These are phyloP conservation scores for Sarocladium kiliense DNA, from an alignment of 2,329 filamentous ascomycete species.

Conservation along the genomic window DNA sequence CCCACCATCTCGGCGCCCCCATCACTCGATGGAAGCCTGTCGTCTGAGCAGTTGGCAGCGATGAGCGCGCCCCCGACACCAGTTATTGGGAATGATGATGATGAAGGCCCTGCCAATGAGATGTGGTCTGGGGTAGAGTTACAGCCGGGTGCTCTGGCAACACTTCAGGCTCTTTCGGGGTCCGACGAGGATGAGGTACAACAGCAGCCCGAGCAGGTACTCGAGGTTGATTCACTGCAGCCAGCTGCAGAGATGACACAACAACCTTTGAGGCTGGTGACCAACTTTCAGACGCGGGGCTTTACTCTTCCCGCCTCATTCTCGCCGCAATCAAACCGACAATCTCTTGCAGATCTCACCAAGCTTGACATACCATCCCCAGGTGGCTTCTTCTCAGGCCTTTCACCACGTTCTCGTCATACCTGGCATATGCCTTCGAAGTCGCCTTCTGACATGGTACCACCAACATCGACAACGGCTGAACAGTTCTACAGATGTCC, in stretches of 20 bases:
- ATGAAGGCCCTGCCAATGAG: constrained; percentile 46
- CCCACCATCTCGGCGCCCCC: constrained; percentile 77
- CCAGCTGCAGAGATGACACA: constrained; percentile 41
- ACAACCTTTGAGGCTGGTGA: constrained; percentile 45
- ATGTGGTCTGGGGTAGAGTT: constrained; percentile 72
- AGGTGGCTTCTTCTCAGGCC: constrained; percentile 82
- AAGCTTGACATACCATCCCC: constrained; percentile 86
- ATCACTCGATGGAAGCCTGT: constrained; percentile 83
- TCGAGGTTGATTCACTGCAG: constrained; percentile 36
- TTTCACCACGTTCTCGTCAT: constrained; percentile 68
- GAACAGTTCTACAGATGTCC: constrained; percentile 86
- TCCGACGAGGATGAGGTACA: constrained; percentile 64
- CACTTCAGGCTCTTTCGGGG: constrained; percentile 66
- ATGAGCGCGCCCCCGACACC: constrained; percentile 84
- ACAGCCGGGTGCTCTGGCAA: constrained; percentile 74
- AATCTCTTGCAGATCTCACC: constrained; percentile 67
- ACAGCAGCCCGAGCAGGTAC: constrained; percentile 35
- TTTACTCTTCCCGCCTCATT: constrained; percentile 15
- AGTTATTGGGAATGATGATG: constrained; percentile 54
- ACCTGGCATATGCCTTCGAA: constrained; percentile 69
- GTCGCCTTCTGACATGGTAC: constrained; percentile 48
- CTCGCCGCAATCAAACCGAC: constrained; percentile 31
- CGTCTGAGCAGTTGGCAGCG: constrained; percentile 79
- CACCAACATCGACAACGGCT: constrained; percentile 83
- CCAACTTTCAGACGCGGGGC: constrained; percentile 26